A percentile compares a stretch with the other conserved stretches of the same genome.
Conservation (phyloP, 2,329 filamentous ascomycete species). For the Periconia macrospinosa region DNA sequence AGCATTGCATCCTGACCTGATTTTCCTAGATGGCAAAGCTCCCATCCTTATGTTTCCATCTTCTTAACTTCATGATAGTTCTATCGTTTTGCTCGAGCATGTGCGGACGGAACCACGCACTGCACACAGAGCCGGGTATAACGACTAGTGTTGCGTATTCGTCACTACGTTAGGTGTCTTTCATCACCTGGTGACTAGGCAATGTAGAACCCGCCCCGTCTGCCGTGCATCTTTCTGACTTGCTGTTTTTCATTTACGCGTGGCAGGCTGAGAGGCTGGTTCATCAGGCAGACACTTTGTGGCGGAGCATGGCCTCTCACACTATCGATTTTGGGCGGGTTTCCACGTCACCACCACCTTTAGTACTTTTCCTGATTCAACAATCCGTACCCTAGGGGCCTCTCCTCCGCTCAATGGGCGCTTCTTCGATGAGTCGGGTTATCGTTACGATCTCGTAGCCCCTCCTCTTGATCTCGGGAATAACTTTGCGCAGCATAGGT, state of each 20-base stretch:
- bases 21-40: too few relatives aligned
- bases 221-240: background rate
- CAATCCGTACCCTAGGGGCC: background rate
- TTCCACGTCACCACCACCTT: background rate
- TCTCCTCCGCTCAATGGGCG: constrained; percentile 4
- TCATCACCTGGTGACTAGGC: background rate
- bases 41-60: too few relatives aligned
- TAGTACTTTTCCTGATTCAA: too few relatives aligned
- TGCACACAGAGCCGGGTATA: background rate
- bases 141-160: background rate
- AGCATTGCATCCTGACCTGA: too few relatives aligned
- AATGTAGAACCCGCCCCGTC: background rate
- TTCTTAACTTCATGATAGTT: too few relatives aligned
- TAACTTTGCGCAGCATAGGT: constrained; percentile 72
- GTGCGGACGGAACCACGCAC: background rate
- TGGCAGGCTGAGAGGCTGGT: background rate
- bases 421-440: constrained; percentile 61
- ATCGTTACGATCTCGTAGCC: constrained; percentile 75
- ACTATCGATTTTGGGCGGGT: background rate
- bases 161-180: background rate
- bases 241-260: background rate
- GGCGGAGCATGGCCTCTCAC: background rate
- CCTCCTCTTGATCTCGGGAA: constrained; percentile 69
- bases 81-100: background rate
- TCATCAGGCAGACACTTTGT: background rate